Base-by-base conservation (phyloP, 805 yeast species). In the Saccharomycopsis malanga region DNA sequence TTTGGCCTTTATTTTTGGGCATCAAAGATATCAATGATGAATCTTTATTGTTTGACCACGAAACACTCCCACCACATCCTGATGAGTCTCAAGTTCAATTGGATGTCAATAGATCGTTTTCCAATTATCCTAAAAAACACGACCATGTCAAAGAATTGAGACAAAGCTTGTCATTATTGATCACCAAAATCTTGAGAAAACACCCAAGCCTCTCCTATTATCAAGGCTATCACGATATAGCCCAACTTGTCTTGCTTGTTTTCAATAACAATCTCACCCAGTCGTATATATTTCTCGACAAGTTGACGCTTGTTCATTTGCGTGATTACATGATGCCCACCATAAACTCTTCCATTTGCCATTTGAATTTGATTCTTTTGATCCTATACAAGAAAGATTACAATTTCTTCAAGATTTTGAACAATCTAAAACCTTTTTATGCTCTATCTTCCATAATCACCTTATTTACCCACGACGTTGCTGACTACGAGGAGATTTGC, bases 191-290 rank as follows among this genome's bases (percentile, higher is more conserved):
- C 2, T 67, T 93, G 12, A 64, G 87, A 34, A 71, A 69, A 14
- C 67, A 81, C 54, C 89, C 89, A 0, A 57, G 62, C 3, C 66
- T 89, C 36, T 69, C 77, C 49, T 91, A 91, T 62, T 91, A 88
- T 61, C 98, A 91, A 64, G 98, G 98, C 0, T 87, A 74, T 61
- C 98, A 91, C 62, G 98, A 93, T 57, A 69, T 93, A 18, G 88
- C 87, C 1, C 72, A 85, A 32, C 72, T 84, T 3, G 67, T 85
- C 4, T 64, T 84, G 3, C 59, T 82, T 15, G 75, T 82, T 1
- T 76, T 79, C 48, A 24, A 73, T 67, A 49, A 58, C 57, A 21
- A 57, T 77, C 4, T 65, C 86, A 44, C 80, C 77, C 47, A 60
- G 64, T 34, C 66, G 84, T 73, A 68, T 49, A 58, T 57, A 18